These are phyloP conservation scores for Xylariaceae sp. DNA, from an alignment of 2,329 filamentous ascomycete species.

Conservation along the genomic window DNA sequence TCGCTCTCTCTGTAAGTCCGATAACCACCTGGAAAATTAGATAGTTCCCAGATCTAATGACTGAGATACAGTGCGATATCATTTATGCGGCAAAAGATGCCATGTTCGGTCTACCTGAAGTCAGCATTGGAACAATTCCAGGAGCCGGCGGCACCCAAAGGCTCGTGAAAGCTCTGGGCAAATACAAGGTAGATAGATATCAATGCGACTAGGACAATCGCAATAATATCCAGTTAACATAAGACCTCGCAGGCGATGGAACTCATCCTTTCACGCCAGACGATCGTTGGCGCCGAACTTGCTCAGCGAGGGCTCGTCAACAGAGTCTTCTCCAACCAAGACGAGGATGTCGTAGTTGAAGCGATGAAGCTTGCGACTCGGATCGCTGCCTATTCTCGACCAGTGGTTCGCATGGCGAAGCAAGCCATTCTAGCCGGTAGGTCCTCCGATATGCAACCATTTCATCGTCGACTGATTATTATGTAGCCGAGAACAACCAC, in stretches of 20 bases:
- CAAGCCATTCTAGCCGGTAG: slow-evolving; percentile 35
- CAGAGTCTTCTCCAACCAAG: slow-evolving; percentile 29
- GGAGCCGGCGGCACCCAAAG: slow-evolving; percentile 81
- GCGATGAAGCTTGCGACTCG: slow-evolving; percentile 35
- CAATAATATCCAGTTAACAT: slow-evolving; percentile 6
- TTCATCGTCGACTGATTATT: slow-evolving; percentile 15
- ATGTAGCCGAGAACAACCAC: slow-evolving; percentile 38
- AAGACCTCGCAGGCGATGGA: slow-evolving; percentile 38
- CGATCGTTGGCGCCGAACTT: slow-evolving; percentile 35
- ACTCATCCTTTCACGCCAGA: slow-evolving; percentile 39
- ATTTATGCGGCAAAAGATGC: slow-evolving; percentile 73
- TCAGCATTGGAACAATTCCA: slow-evolving; percentile 87
- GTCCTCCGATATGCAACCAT: neutral
- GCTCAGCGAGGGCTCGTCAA: slow-evolving; percentile 38
- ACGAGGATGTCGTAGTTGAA: slow-evolving; percentile 35
- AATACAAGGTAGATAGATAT: slow-evolving; percentile 28
- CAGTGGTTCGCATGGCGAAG: slow-evolving; percentile 40
- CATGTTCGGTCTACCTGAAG: slow-evolving; percentile 91
- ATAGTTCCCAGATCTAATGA: neutral
- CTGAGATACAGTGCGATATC: slow-evolving; percentile 33
- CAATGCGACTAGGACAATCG: neutral
- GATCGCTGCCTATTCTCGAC: slow-evolving; percentile 37
- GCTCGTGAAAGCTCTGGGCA: slow-evolving; percentile 33
- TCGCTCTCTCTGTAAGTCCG: slow-evolving; percentile 41
- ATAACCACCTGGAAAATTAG: neutral